Conservation (phyloP, 768 basidiomycete species). For the Collybiopsis luxurians region DNA sequence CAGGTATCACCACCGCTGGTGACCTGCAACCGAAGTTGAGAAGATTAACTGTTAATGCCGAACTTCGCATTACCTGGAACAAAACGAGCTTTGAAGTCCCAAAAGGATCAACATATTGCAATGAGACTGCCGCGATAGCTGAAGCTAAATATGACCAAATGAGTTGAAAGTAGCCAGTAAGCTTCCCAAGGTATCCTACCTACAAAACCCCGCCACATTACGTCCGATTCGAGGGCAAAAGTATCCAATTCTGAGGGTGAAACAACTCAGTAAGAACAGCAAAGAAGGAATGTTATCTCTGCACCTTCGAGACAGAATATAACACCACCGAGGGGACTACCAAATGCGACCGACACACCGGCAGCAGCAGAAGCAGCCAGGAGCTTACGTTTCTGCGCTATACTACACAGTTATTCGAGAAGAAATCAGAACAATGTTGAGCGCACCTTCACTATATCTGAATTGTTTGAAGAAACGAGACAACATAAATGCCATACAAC, state of each 20-base stretch:
- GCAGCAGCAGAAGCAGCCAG: conserved; percentile 83
- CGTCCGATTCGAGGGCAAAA: conserved; percentile 70
- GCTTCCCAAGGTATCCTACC: too few species aligned
- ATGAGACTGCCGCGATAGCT: conserved; percentile 78
- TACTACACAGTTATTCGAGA: neutral
- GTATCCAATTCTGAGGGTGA: conserved; percentile 54
- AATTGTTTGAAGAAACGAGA: conserved; percentile 68
- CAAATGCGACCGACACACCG: conserved; percentile 87
- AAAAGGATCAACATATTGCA: conserved; percentile 86
- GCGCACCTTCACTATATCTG: conserved; percentile 70
- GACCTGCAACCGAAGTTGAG: conserved; percentile 32
- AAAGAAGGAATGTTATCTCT: neutral
- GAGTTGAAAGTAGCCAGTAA: too few species aligned
- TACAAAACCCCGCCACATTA: conserved; percentile 86
- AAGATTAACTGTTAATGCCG: neutral
- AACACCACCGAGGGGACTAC: conserved; percentile 83
- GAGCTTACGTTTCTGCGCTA: conserved; percentile 78
- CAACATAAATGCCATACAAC: conserved; percentile 74
- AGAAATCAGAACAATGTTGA: neutral
- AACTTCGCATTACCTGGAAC: conserved; percentile 49
- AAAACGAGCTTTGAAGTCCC: conserved; percentile 81
- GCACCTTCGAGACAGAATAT: conserved; percentile 76
- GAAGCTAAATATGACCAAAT: conserved; percentile 42
- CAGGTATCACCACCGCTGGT: conserved; percentile 59
- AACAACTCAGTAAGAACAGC: neutral